These are phyloP conservation scores for Solanum arcanum DNA, from an alignment of 257 asterid genomes.

Conservation along the genomic window DNA sequence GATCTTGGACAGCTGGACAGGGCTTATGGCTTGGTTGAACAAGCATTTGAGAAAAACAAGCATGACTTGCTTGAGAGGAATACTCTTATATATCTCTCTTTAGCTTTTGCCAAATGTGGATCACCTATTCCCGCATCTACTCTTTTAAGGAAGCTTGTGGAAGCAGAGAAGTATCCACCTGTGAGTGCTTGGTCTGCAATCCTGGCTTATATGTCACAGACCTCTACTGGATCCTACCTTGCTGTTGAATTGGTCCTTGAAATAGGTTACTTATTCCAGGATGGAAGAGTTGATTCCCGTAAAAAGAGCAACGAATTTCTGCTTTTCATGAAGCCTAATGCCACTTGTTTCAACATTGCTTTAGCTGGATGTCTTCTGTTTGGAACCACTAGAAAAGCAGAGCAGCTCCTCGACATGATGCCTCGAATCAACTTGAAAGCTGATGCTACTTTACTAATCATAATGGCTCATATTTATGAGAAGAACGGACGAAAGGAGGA, in stretches of 20 bases:
- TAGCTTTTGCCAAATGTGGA: constrained; percentile 67
- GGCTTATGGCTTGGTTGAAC: constrained; percentile 69
- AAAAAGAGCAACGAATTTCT: constrained; percentile 20
- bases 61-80: constrained; percentile 50
- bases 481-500: constrained; percentile 79
- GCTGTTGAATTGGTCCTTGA: constrained; percentile 83
- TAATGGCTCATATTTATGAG: constrained; percentile 79
- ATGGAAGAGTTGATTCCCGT: constrained; percentile 79
- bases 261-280: constrained; percentile 80
- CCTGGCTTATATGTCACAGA: constrained; percentile 54
- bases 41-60: constrained; percentile 53
- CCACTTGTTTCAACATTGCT: constrained; percentile 45
- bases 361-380: constrained; percentile 75
- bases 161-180: constrained; percentile 57
- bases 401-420: constrained; percentile 90
- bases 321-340: constrained; percentile 31
- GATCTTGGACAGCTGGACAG: constrained; percentile 52
- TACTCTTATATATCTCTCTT: constrained; percentile 52
- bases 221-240: constrained; percentile 59
- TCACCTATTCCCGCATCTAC: constrained; percentile 65
- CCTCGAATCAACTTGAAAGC: constrained; percentile 69
- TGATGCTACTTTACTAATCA: constrained; percentile 49
- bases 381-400: constrained; percentile 81
- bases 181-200: constrained; percentile 79
- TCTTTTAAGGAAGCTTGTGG: constrained; percentile 71